Evolutionary conservation across 2,329 filamentous ascomycete species (phyloP).

Genomic region (Cryphonectria japonica): DNA sequence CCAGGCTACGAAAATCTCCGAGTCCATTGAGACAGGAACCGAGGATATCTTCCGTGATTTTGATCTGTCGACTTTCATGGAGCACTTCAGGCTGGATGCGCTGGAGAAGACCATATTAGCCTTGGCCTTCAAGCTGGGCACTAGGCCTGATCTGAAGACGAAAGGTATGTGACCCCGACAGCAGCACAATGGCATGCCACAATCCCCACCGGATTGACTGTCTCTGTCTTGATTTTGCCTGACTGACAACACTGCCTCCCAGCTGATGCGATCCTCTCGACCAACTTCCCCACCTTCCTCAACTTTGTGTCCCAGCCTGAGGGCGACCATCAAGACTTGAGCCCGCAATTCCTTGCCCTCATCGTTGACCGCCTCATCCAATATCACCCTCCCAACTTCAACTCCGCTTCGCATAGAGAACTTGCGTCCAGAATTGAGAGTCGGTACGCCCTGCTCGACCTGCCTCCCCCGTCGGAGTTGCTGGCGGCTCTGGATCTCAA

Average conservation of each 20-base stretch:
- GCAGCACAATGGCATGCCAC: conserved; percentile 28
- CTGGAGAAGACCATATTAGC: conserved; percentile 86
- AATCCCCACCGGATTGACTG: conserved; percentile 50
- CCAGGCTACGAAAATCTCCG: conserved; percentile 88
- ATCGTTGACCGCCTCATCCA: conserved; percentile 87
- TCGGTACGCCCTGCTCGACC: conserved; percentile 68
- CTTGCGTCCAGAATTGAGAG: conserved; percentile 67
- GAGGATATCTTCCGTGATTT: conserved; percentile 96
- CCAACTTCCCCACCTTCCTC: conserved; percentile 77
- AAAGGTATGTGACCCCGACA: conserved; percentile 67
- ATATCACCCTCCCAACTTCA: conserved; percentile 84
- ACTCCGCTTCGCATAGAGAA: conserved; percentile 72
- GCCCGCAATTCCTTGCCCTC: conserved; percentile 71
- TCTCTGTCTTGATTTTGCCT: conserved; percentile 43
- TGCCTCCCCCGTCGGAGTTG: conserved; percentile 64
- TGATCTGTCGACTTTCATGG: conserved; percentile 92
- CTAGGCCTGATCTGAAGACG: conserved; percentile 78
- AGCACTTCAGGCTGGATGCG: conserved; percentile 92
- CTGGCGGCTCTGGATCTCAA: conserved; percentile 72
- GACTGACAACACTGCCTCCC: conserved; percentile 16
- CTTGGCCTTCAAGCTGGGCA: conserved; percentile 83
- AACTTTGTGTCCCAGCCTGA: conserved; percentile 72
- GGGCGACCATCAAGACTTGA: conserved; percentile 68
- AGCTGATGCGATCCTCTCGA: conserved; percentile 90
- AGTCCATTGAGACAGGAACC: conserved; percentile 87